Conservation (phyloP, 148 eudicot genomes). For the Camellia japonica region DNA sequence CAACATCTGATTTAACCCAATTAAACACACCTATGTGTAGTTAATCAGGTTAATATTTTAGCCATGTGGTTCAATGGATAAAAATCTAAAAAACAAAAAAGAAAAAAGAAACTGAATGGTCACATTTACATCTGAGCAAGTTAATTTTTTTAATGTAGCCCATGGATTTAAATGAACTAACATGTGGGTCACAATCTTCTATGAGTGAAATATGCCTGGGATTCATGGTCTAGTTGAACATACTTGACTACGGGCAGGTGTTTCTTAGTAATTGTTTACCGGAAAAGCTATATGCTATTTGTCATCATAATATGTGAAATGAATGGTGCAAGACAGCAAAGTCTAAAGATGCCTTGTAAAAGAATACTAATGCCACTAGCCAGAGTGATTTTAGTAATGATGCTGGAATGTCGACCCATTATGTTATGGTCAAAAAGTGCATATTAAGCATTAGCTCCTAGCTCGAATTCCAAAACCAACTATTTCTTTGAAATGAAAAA, state of each 20-base stretch:
- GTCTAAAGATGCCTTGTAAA: background rate
- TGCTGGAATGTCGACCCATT: background rate
- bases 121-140: slow-evolving; percentile 3
- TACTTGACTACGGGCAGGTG: background rate
- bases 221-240: background rate
- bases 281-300: background rate
- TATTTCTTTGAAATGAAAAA: background rate
- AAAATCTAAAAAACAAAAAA: background rate
- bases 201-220: background rate
- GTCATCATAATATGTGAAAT: background rate
- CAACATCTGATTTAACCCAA: background rate
- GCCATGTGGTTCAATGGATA: background rate
- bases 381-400: background rate
- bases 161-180: too few relatives aligned
- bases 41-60: background rate
- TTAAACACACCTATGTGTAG: background rate
- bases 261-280: background rate
- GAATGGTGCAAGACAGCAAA: background rate
- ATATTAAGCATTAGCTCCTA: background rate
- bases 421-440: background rate
- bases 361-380: background rate
- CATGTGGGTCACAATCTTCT: background rate
- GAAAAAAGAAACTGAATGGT: too few relatives aligned
- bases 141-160: background rate
- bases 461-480: background rate